These are phyloP conservation scores for Cicer cuneatum DNA, from an alignment of 306 rosid species.

Conservation along the genomic window DNA sequence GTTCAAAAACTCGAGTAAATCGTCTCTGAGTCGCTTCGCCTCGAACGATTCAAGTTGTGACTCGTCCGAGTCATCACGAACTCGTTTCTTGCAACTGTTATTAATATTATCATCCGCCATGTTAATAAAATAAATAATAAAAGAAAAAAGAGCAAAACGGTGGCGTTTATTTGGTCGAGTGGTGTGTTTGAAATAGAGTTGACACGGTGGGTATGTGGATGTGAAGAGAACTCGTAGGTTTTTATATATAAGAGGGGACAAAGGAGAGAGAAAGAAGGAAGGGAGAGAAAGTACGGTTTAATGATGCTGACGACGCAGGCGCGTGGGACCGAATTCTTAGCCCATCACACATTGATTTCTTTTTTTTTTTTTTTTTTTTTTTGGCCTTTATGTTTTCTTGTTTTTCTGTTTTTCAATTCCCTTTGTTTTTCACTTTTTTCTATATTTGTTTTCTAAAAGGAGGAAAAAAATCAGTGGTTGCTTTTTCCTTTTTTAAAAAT, in stretches of 20 bases:
- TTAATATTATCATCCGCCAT: conserved; percentile 49
- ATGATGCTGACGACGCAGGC: conserved; percentile 77
- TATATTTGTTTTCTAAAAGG: background rate
- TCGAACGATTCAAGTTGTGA: conserved; percentile 58
- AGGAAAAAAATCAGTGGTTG: conserved; percentile 43
- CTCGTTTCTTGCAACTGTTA: conserved; percentile 52
- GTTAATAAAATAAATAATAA: background rate
- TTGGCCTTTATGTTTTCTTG: conserved; percentile 48
- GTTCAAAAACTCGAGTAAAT: conserved; percentile 70
- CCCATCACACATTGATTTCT: conserved; percentile 64
- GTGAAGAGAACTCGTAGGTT: conserved; percentile 36
- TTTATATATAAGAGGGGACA: conserved; percentile 80
- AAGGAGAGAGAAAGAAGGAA: conserved; percentile 61
- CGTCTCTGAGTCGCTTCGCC: conserved; percentile 69
- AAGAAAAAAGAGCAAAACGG: conserved; percentile 22
- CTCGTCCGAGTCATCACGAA: conserved; percentile 61
- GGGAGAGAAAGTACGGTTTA: conserved; percentile 39
- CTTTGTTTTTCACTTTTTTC: background rate
- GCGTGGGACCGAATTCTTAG: conserved; percentile 74
- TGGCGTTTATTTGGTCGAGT: background rate
- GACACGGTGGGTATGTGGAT: conserved; percentile 46
- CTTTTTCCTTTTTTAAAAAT: conserved; percentile 40
- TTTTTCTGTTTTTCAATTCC: conserved; percentile 34
- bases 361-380: background rate
- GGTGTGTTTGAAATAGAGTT: conserved; percentile 21